A percentile compares a stretch with the other conserved stretches of the same genome.
phyloP scores from a whole-genome alignment of 345 rosid genomes.

The Aethionema arabicum region DNA sequence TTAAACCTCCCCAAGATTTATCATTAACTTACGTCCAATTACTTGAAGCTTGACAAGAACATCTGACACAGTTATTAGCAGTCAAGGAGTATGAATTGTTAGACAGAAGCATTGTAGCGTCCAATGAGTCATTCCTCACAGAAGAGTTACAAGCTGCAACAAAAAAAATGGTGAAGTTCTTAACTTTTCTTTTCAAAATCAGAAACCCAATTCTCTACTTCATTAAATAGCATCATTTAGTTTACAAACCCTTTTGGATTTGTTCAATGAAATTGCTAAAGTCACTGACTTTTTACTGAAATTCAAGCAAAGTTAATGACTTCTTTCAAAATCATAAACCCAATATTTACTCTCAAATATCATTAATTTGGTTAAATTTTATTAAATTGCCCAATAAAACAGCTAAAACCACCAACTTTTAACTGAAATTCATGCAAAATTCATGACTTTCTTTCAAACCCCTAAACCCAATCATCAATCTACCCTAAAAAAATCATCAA shows the following conservation, averaged over 20 bases:
- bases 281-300: conserved; percentile 4
- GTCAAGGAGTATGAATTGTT: conserved; percentile 56
- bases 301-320: too few species aligned
- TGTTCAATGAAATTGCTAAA: conserved; percentile 1
- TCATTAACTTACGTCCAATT: conserved; percentile 61
- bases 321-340: too few species aligned
- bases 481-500: too few species aligned
- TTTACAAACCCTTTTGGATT: background rate
- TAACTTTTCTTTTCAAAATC: conserved; percentile 3
- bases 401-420: conserved; percentile 9
- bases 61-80: conserved; percentile 62
- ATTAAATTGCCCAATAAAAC: conserved; percentile 7
- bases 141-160: conserved; percentile 69
- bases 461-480: background rate
- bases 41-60: conserved; percentile 55
- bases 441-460: background rate
- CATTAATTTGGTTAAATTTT: conserved; percentile 4
- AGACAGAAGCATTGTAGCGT: conserved; percentile 48
- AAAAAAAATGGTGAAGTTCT: conserved; percentile 4
- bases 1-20: background rate
- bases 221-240: background rate
- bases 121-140: conserved; percentile 46
- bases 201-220: background rate
- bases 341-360: conserved; percentile 1
- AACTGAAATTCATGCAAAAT: background rate